Base-by-base conservation (phyloP, 169 alveolate genomes). In the Condylostoma magnum region DNA sequence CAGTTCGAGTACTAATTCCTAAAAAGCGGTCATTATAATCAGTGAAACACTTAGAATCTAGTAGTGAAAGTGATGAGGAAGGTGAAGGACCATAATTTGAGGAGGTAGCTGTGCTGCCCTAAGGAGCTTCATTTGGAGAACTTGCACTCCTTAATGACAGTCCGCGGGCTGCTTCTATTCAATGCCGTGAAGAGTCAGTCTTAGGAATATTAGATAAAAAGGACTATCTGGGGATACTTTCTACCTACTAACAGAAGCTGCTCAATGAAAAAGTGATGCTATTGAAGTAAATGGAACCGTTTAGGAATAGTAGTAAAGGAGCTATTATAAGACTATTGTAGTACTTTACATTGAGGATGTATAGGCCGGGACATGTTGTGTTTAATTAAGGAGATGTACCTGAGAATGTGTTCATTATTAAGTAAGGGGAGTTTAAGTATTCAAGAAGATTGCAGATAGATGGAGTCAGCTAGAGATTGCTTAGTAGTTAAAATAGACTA, bases 1-100 rank as follows among this genome's bases (percentile, higher is more conserved):
- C 34, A 25, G 81, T 80, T 2, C 43, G 79, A 46, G 81, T 80
- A 0, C n/a, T 54, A 36, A 72, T 76, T 31, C 87, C 87, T 4
- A 33, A 44, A 2, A 50, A 20, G n/a, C n/a, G n/a, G n/a, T n/a
- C n/a, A n/a, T n/a, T n/a, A n/a, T n/a, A n/a, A n/a, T n/a, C n/a
- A n/a, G n/a, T n/a, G n/a, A n/a, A n/a, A n/a, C n/a, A n/a, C n/a
- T n/a, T n/a, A n/a, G n/a, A n/a, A n/a, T n/a, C n/a, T n/a, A n/a
- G n/a, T n/a, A n/a, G n/a, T n/a, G n/a, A n/a, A n/a, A n/a, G n/a
- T n/a, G n/a, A n/a, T n/a, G n/a, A n/a, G n/a, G n/a, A n/a, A n/a
- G n/a, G n/a, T n/a, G n/a, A n/a, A n/a, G n/a, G n/a, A n/a, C n/a
- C n/a, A n/a, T n/a, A n/a, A n/a, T n/a, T n/a, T n/a, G n/a, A n/a